Base-by-base conservation (phyloP, 495 filamentous ascomycete species). In the Penicillium subrubescens region DNA sequence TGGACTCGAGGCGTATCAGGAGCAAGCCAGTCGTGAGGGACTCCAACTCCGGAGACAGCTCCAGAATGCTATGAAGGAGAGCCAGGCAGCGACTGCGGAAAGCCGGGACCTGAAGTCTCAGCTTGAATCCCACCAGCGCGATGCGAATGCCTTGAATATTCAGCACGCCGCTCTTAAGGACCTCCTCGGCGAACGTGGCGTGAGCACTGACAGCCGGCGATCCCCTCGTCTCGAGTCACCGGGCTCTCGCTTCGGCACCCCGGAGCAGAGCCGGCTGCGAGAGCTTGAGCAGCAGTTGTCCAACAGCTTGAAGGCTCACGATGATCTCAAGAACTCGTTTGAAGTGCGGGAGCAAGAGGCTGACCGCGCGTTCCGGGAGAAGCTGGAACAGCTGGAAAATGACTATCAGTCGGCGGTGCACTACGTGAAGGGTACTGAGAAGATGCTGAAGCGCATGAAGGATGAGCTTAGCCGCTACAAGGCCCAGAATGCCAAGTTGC, bases 331-430 rank as follows among this genome's bases (percentile, higher is more conserved):
- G 74, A 75, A 85, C 37, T 83, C 82, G 8, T 91, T 91, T 53
- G 92, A 94, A 64, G 77, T 84, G 54, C 91, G 92, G 35, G 88
- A 92, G 61, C 88, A 95, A 69, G 92, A 97, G 71, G 88, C 92
- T 19, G 92, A 94, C 57, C 83, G 86, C 64, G 86, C 89, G 52
- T 98, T 94, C 79, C 88, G 91, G 54, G 94, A 96, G 73, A 97
- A 97, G 75, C 81, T 99, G 59, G 87, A 90, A 59, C 92, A 96
- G 71, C 87, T 99, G 25, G 93, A 97, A 73, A 93, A 92, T 73
- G 95, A 99, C 72, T 97, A 99, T 73, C 93, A 96, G 73, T 97
- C 96, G n/a, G 94, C 96, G 14, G 94, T 98, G n/a, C 94, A 97
- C 77, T 99, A 99, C 72, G 92, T 99, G 66, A 96, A 97, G 72